Conservation (phyloP, 169 alveolate species). For the Eimeria praecox region DNA sequence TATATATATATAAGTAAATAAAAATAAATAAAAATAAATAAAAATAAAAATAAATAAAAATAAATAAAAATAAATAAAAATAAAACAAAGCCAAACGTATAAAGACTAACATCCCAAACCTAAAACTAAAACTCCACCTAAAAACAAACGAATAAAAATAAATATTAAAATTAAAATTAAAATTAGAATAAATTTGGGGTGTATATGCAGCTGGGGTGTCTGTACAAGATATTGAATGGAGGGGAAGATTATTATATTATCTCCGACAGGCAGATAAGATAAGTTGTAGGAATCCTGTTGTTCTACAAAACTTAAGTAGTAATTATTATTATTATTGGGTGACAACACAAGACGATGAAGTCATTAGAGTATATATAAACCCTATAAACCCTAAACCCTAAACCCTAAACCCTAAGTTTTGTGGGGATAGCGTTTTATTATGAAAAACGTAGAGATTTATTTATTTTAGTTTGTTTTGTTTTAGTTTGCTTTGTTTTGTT, state of each 20-base stretch:
- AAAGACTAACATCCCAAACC: too few relatives aligned
- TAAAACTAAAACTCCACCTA: too few relatives aligned
- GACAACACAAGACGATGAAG: conserved; percentile 92
- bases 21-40: not conserved
- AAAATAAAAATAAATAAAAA: not conserved
- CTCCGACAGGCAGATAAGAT: conserved; percentile 92
- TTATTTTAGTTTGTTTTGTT: not conserved
- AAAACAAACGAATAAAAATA: not conserved
- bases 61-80: too few relatives aligned
- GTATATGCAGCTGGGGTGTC: conserved; percentile 77
- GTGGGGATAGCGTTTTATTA: too few relatives aligned
- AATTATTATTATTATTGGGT: conserved; percentile 91
- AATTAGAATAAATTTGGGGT: not conserved
- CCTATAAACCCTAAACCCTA: too few relatives aligned
- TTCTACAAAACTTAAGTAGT: conserved; percentile 85
- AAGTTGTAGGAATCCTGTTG: conserved; percentile 89
- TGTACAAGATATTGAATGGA: conserved; percentile 92
- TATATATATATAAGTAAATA: not conserved
- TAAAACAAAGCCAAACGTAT: too few relatives aligned
- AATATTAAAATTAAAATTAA: not conserved
- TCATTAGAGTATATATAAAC: conserved; percentile 87
- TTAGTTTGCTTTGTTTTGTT: not conserved
- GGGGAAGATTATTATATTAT: conserved; percentile 92
- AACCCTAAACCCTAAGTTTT: too few relatives aligned
- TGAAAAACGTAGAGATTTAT: too few relatives aligned